Conservation (phyloP, 2,329 filamentous ascomycete species). For the Elsinoe perseae region DNA sequence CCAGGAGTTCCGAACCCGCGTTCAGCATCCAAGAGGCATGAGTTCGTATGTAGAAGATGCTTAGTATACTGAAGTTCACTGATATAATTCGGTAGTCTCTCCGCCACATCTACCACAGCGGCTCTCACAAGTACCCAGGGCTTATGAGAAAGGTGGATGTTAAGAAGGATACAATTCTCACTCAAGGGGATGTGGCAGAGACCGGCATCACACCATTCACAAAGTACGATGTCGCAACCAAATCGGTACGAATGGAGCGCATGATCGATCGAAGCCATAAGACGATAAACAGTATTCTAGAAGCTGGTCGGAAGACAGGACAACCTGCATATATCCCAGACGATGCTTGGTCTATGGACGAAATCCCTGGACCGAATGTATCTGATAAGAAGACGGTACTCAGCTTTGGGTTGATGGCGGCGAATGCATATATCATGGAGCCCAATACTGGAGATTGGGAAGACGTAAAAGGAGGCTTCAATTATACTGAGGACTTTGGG, state of each 20-base stretch:
- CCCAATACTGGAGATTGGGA: constrained; percentile 69
- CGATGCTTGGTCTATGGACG: constrained; percentile 75
- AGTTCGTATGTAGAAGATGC: constrained; percentile 25
- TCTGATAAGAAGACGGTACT: constrained; percentile 75
- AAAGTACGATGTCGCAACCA: constrained; percentile 54
- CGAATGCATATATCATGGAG: constrained; percentile 74
- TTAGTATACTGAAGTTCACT: background rate
- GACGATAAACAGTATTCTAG: constrained; percentile 71
- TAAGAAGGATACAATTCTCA: background rate
- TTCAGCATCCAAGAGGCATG: constrained; percentile 13
- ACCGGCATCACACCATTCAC: background rate
- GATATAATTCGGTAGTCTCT: constrained; percentile 45
- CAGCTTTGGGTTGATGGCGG: constrained; percentile 72
- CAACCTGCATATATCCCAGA: constrained; percentile 59
- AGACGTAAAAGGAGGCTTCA: constrained; percentile 66
- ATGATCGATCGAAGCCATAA: constrained; percentile 69
- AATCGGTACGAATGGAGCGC: constrained; percentile 58
- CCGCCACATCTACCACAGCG: constrained; percentile 88
- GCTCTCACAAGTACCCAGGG: constrained; percentile 66
- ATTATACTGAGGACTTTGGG: constrained; percentile 76
- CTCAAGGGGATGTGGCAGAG: background rate
- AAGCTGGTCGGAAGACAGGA: constrained; percentile 61
- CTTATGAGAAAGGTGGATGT: constrained; percentile 74
- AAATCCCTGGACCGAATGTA: constrained; percentile 67
- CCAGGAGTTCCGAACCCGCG: background rate